Evolutionary conservation across 1,284 basidiomycete genomes (phyloP), one percentile per base, ranked within the genome.

Genomic region (Mycosarcoma mackinlayi): DNA sequence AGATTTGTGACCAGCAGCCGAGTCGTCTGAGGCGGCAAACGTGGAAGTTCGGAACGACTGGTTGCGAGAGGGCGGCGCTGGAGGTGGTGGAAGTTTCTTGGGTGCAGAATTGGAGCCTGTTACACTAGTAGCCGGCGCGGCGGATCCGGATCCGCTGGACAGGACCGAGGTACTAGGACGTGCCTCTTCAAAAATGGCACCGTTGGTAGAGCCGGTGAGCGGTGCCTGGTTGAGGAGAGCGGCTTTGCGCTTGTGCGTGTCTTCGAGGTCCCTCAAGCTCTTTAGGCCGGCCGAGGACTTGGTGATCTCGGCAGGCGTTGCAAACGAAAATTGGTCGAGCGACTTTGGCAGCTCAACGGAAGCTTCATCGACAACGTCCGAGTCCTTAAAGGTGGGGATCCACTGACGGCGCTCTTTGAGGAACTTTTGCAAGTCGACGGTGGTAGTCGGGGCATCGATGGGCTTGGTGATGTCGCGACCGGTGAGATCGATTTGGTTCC

Each of bases 321-420:
- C 63, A 28, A 65, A 71, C 1, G 59, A 50, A 50, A 65, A 57
- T 45, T 75, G 41, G 16, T 68, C 59, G 62, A 62, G 56, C 41
- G 42, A n/a, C 30, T 54, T 59, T 45, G 65, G 55, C 27, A 64
- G 46, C n/a, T 41, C 28, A 35, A 48, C 31, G 4, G 49, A 21
- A 19, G 55, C 47, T n/a, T 70, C 60, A 24, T 58, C 38, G 56
- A 66, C 50, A 11, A 47, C 11, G 16, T 67, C 38, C 30, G 46
- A 45, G 19, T 70, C 57, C 47, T 67, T 65, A 58, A 75, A 71
- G 3, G 64, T 75, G 30, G 67, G 72, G 30, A 75, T 75, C 63
- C 69, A 63, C 45, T 76, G 69, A 38, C 77, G 69, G 33, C 77
- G 73, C 58, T 65, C 62, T 47, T 77, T 76, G 54, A 78, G 64